Conservation (phyloP, 2,329 filamentous ascomycete species). For the Stachybotrys chlorohalonatus region DNA sequence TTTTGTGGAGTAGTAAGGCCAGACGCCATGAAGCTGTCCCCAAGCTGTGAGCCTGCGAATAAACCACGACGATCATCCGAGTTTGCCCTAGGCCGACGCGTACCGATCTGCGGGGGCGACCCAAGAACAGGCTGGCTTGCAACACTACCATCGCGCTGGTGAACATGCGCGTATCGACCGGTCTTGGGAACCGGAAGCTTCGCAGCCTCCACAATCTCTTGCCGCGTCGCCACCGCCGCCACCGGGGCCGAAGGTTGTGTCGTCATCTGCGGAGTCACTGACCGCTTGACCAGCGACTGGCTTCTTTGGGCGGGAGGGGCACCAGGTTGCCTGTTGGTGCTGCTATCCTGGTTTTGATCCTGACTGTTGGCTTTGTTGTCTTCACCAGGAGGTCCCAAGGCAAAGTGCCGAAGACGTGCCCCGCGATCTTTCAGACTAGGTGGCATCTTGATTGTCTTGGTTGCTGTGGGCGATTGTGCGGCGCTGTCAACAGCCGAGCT, state of each 20-base stretch:
- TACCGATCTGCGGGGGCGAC: slow-evolving; percentile 11
- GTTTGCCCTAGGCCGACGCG: slow-evolving; percentile 7
- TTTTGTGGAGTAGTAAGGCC: slow-evolving; percentile 26
- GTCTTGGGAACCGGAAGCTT: slow-evolving; percentile 24
- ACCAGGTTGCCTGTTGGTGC: slow-evolving; percentile 5
- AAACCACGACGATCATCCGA: slow-evolving; percentile 13
- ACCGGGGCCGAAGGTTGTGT: neutral
- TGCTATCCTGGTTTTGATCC: slow-evolving; percentile 6
- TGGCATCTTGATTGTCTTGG: slow-evolving; percentile 13
- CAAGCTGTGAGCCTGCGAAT: slow-evolving; percentile 29
- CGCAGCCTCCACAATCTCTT: slow-evolving; percentile 21
- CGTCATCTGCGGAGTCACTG: slow-evolving; percentile 7
- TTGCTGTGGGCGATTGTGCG: neutral
- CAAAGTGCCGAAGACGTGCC: slow-evolving; percentile 21
- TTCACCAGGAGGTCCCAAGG: slow-evolving; percentile 2
- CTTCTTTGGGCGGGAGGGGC: slow-evolving; percentile 1
- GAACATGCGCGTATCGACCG: slow-evolving; percentile 17
- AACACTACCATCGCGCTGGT: slow-evolving; percentile 13
- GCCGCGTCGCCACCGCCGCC: slow-evolving; percentile 13
- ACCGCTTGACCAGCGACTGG: slow-evolving; percentile 9
- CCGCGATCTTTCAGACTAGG: slow-evolving; percentile 20
- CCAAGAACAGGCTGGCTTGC: slow-evolving; percentile 13
- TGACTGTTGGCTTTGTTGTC: slow-evolving; percentile 13
- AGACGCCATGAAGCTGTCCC: slow-evolving; percentile 29
- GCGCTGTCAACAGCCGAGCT: slow-evolving; percentile 1